Percentiles rank a stretch among this genome's conserved stretches.
Conservation (phyloP, 2,329 filamentous ascomycete species). For the Apiospora saccharicola region DNA sequence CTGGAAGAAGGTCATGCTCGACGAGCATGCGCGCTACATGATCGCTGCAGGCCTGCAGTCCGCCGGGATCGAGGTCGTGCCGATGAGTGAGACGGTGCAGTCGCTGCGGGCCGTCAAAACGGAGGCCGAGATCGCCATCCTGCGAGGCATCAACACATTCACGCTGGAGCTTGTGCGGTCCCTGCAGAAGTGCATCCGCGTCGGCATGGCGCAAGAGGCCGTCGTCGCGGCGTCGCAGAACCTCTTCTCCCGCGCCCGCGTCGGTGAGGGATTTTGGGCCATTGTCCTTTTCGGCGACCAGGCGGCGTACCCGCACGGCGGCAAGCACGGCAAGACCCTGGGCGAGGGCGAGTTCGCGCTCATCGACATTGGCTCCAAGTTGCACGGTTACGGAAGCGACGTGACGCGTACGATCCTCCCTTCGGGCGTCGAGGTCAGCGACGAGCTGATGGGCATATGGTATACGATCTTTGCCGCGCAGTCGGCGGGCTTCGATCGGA, state of each 20-base stretch:
- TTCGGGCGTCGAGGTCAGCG: constrained; percentile 31
- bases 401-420: constrained; percentile 41
- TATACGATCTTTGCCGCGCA: constrained; percentile 36
- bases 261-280: constrained; percentile 38
- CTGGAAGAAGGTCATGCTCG: constrained; percentile 38
- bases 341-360: constrained; percentile 39
- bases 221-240: constrained; percentile 32
- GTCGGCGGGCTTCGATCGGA: constrained; percentile 37
- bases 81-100: constrained; percentile 39
- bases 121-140: constrained; percentile 37
- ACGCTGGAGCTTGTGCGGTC: constrained; percentile 39
- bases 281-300: constrained; percentile 41
- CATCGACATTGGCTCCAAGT: constrained; percentile 40
- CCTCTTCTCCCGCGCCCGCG: constrained; percentile 38
- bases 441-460: constrained; percentile 39
- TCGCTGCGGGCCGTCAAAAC: constrained; percentile 40
- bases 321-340: constrained; percentile 38
- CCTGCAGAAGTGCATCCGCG: constrained; percentile 37
- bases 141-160: constrained; percentile 39
- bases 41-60: constrained; percentile 39
- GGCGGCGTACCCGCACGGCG: constrained; percentile 41
- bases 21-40: constrained; percentile 41
- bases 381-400: constrained; percentile 41
- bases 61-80: constrained; percentile 38
- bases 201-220: constrained; percentile 39